These are phyloP conservation scores for Vaccinium darrowii DNA, from an alignment of 148 eudicot species.

Conservation along the genomic window DNA sequence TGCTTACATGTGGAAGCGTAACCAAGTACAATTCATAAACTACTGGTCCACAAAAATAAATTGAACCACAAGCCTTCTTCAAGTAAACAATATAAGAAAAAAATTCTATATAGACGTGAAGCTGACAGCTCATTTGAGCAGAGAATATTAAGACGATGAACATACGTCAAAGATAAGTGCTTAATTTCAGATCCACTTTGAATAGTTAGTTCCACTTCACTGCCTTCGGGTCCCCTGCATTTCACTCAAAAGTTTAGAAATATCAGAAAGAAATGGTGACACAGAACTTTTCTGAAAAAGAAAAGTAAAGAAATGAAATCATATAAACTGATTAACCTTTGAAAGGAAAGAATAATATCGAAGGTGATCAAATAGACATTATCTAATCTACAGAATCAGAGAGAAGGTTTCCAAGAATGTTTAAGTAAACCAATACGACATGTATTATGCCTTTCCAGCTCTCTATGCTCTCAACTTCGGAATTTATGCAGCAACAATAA, in stretches of 20 bases:
- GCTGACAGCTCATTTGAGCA: slow-evolving; percentile 15
- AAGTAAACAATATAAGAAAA: not conserved
- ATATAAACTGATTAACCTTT: not conserved
- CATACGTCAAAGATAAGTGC: slow-evolving; percentile 61
- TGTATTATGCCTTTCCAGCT: not conserved
- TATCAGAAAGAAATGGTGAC: not conserved
- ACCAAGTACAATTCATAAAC: not conserved
- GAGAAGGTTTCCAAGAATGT: not conserved
- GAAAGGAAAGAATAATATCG: not conserved
- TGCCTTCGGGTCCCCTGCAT: slow-evolving; percentile 94
- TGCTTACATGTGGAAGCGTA: not conserved
- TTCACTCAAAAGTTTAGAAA: slow-evolving; percentile 23
- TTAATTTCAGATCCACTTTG: slow-evolving; percentile 63
- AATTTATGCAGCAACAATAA: not conserved
- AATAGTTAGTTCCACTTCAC: slow-evolving; percentile 66
- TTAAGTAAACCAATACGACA: not conserved
- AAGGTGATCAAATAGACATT: not conserved
- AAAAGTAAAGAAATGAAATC: not conserved
- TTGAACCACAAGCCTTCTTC: not conserved
- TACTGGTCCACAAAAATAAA: not conserved
- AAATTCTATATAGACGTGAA: slow-evolving; percentile 6
- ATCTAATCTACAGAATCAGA: not conserved
- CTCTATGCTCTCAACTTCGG: not conserved
- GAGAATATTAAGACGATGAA: slow-evolving; percentile 9
- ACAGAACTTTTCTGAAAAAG: not conserved